phyloP scores from a whole-genome alignment of 2,329 filamentous ascomycete genomes.

The Fusarium nygamai region DNA sequence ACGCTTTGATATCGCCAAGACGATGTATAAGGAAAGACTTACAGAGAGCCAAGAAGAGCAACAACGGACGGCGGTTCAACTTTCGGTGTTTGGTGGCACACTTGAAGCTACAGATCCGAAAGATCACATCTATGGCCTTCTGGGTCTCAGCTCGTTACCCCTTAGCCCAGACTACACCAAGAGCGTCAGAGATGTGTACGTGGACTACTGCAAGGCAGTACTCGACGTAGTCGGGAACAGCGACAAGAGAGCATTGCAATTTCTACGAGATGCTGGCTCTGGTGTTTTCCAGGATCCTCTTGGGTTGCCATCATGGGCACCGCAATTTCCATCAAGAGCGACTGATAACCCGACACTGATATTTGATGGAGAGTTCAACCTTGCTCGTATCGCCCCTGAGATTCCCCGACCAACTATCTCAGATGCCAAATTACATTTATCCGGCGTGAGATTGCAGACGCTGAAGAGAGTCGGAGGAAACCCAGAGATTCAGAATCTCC shows the following conservation, averaged over 20 bases:
- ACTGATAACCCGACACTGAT: neutral
- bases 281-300: neutral
- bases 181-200: neutral
- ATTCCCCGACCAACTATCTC: neutral
- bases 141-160: neutral
- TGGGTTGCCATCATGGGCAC: neutral
- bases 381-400: fast-evolving
- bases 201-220: neutral
- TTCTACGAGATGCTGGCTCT: neutral
- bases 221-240: neutral
- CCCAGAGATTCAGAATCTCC: neutral
- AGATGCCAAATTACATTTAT: neutral
- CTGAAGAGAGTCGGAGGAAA: neutral
- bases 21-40: neutral
- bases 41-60: neutral
- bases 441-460: neutral
- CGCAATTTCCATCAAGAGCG: neutral
- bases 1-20: neutral
- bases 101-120: neutral
- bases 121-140: neutral
- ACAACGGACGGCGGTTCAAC: neutral
- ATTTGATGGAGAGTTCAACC: neutral
- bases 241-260: neutral
- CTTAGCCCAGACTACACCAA: neutral
- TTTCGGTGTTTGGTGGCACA: neutral